Evolutionary conservation across 352 stramenopile genomes (phyloP).

Genomic region (Pythium volutum): DNA sequence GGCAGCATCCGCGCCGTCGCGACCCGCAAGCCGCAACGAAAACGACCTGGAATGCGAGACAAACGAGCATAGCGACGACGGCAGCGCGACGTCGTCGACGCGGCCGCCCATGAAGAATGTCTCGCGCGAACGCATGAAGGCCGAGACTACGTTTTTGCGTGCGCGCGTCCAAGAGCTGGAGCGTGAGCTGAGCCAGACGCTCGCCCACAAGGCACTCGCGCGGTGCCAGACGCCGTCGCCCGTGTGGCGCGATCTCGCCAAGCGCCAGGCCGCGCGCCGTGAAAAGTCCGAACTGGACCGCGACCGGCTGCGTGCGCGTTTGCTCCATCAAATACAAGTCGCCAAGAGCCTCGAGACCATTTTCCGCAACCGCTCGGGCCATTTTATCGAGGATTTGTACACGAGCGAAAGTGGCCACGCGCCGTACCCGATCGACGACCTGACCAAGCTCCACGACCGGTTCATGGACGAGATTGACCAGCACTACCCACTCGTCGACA

Average conservation of each 20-base stretch:
- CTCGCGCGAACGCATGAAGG: constrained; percentile 21
- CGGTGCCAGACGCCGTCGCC: neutral
- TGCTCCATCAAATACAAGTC: constrained; percentile 19
- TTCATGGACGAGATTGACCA: constrained; percentile 22
- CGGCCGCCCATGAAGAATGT: constrained; percentile 19
- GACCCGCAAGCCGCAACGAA: no score
- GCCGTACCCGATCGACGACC: constrained; percentile 9
- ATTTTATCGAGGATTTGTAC: constrained; percentile 12
- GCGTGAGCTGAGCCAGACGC: constrained; percentile 6
- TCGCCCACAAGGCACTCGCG: constrained; percentile 8
- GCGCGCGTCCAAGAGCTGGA: constrained; percentile 5
- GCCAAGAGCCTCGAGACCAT: constrained; percentile 20
- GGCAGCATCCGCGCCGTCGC: no score
- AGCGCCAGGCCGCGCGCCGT: constrained; percentile 7
- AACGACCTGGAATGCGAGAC: neutral
- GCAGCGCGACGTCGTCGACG: neutral
- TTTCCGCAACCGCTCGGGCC: constrained; percentile 11
- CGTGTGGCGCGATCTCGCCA: constrained; percentile 13
- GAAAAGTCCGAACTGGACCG: constrained; percentile 8
- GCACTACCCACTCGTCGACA: constrained; percentile 4
- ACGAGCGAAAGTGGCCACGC: neutral
- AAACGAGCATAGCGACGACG: neutral
- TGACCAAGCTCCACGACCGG: constrained; percentile 9
- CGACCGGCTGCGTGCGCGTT: neutral
- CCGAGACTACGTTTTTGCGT: constrained; percentile 8